Evolutionary conservation across 2,329 filamentous ascomycete species (phyloP), one percentile per base, ranked within the genome.

Genomic region (Penicillium hordei): DNA sequence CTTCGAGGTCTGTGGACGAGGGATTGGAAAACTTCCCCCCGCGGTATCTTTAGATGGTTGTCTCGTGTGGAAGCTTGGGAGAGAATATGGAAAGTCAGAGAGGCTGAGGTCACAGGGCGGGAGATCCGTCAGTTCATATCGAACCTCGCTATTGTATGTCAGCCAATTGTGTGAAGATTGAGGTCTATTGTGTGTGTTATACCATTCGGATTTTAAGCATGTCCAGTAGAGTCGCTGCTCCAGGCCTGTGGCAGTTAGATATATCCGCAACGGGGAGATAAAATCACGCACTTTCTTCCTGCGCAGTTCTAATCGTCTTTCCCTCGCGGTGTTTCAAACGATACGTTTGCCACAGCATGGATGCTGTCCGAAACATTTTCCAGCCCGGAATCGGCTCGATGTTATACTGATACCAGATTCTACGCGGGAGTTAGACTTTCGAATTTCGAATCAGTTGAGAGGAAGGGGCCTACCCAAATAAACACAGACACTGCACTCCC

Each of bases 341-440:
- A 61, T 68, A 68, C 9, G 65, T 65, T 31, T 68, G 63, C 65
- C 65, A 68, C 36, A 68, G 43, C 62, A 65, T 68, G 33, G 65
- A 68, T 29, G 65, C 65, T 36, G 65, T 60, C 19, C 65, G 65
- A 43, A 68, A 68, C 63, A 66, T 66, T 52, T 68, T 68, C 65
- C 65, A 68, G 2, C 65, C 65, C 1, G 63, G 60, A 29, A 68
- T 67, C 5, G 65, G 65, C 43, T 68, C 65, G 27, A 68, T 60
- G 27, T 68, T 68, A 45, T 67, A 68, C 39, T 68, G 65, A 59
- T 68, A 68, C 65, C 65, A 68, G 33, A 68, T 66, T 27, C 65
- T 67, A 49, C 7, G 19, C 5, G 15, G 4, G 19, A n/a, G 29
- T 62, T 39, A 60, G 43, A 45, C 12, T 45, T 17, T 38, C 5